Conservation (phyloP, 2,329 filamentous ascomycete genomes). For the Trichoderma sp. region DNA sequence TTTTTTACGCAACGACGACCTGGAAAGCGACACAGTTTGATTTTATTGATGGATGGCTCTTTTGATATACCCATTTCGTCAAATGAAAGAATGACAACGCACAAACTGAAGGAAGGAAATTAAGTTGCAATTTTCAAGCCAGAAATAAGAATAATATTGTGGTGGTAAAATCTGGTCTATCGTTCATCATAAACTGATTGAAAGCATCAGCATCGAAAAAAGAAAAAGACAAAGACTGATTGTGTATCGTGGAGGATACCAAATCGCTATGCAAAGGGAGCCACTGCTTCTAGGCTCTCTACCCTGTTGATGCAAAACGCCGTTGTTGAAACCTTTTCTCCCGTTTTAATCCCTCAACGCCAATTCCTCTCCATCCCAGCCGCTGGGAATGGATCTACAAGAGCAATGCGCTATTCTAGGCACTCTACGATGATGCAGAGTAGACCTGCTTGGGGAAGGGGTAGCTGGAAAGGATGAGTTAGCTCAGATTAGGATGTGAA, state of each 20-base stretch:
- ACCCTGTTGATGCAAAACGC: constrained; percentile 40
- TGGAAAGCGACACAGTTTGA: background rate
- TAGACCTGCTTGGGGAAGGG: constrained; percentile 81
- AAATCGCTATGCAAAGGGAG: constrained; percentile 36
- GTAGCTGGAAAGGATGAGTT: constrained; percentile 52
- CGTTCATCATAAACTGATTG: constrained; percentile 13
- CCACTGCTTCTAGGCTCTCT: constrained; percentile 27
- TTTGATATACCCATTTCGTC: background rate
- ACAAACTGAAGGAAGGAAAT: background rate
- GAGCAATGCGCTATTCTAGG: constrained; percentile 25
- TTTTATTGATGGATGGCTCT: background rate
- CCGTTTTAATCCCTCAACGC: constrained; percentile 43
- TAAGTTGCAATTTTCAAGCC: constrained; percentile 15
- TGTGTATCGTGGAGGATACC: constrained; percentile 45
- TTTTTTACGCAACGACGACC: background rate
- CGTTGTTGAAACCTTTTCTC: constrained; percentile 55
- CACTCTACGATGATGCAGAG: constrained; percentile 44
- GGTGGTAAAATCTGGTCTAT: constrained; percentile 6
- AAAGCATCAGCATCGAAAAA: constrained; percentile 8
- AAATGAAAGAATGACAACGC: background rate
- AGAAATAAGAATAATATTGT: constrained; percentile 1
- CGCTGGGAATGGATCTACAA: constrained; percentile 27
- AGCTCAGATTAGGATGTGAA: background rate
- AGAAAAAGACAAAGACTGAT: constrained; percentile 17
- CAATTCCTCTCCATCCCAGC: constrained; percentile 29